Percentiles rank a stretch among this genome's conserved stretches.
phyloP scores from a whole-genome alignment of 768 basidiomycete species.

The Suillus subaureus region DNA sequence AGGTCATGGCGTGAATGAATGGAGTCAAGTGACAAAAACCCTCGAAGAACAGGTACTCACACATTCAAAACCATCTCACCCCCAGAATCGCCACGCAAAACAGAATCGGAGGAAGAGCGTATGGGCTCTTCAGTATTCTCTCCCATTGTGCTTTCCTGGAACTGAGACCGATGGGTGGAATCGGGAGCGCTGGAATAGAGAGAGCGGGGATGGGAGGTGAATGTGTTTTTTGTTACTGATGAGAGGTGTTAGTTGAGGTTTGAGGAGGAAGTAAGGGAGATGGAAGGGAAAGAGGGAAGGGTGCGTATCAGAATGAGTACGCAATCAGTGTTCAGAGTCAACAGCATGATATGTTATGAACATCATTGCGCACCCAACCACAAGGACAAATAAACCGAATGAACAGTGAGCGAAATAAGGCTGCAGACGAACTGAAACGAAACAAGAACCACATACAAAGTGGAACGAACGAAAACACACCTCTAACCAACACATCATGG shows the following conservation, averaged over 20 bases:
- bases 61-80: slow-evolving; percentile 51
- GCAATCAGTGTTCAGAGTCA: not conserved
- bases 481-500: slow-evolving; percentile 62
- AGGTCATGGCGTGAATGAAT: not conserved
- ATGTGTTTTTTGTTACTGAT: not conserved
- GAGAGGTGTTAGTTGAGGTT: not conserved
- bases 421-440: not conserved
- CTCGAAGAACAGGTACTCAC: slow-evolving; percentile 43
- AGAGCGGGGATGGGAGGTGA: not conserved
- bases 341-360: accelerated
- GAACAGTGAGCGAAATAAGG: not conserved
- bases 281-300: too few species aligned
- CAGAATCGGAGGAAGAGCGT: too few species aligned
- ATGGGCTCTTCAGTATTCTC: slow-evolving; percentile 24
- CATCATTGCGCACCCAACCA: not conserved
- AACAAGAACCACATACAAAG: not conserved
- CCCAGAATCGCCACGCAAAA: too few species aligned
- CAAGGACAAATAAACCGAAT: not conserved
- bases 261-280: not conserved
- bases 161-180: not conserved
- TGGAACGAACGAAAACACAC: slow-evolving; percentile 42
- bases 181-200: not conserved
- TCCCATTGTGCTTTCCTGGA: not conserved
- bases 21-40: slow-evolving; percentile 3
- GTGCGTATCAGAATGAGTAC: not conserved